Percentiles rank a stretch among this genome's conserved stretches.
phyloP scores from a whole-genome alignment of 2,329 filamentous ascomycete genomes.

The Emmonsiellopsis sp. region DNA sequence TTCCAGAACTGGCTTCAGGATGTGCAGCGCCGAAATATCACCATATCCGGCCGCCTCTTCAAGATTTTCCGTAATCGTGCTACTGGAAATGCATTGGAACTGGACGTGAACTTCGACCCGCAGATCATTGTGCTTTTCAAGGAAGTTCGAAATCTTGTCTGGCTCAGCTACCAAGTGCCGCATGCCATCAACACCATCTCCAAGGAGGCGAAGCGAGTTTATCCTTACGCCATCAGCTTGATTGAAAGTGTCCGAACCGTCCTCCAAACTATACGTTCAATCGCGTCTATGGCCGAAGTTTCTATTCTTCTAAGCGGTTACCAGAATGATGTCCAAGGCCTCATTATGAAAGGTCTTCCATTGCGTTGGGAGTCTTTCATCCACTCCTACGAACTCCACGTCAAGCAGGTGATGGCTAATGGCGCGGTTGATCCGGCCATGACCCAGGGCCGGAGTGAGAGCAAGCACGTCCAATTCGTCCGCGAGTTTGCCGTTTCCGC shows the following conservation, averaged over 20 bases:
- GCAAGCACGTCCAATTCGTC: constrained; percentile 93
- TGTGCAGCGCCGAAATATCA: constrained; percentile 77
- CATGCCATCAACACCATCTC: constrained; percentile 92
- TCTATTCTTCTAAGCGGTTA: constrained; percentile 83
- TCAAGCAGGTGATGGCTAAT: constrained; percentile 54
- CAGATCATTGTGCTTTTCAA: constrained; percentile 98
- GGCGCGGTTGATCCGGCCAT: constrained; percentile 50
- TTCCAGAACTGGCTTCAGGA: constrained; percentile 94
- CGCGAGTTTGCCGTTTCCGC: constrained; percentile 84
- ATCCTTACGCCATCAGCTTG: constrained; percentile 91
- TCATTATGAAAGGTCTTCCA: constrained; percentile 79
- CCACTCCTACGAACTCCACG: constrained; percentile 86
- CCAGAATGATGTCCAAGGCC: constrained; percentile 74
- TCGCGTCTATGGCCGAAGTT: constrained; percentile 77
- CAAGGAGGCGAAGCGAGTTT: constrained; percentile 97
- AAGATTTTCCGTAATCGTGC: constrained; percentile 79
- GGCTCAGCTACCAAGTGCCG: constrained; percentile 89
- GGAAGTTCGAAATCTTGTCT: constrained; percentile 89
- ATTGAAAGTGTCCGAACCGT: constrained; percentile 98
- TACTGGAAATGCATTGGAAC: constrained; percentile 78
- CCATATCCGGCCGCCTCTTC: constrained; percentile 86
- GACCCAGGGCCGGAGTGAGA: constrained; percentile 56
- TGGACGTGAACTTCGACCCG: constrained; percentile 91
- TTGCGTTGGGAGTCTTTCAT: constrained; percentile 97
- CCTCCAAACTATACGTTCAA: constrained; percentile 75